phyloP scores from a whole-genome alignment of 2,329 filamentous ascomycete species.

The Phialemoniopsis sp. region DNA sequence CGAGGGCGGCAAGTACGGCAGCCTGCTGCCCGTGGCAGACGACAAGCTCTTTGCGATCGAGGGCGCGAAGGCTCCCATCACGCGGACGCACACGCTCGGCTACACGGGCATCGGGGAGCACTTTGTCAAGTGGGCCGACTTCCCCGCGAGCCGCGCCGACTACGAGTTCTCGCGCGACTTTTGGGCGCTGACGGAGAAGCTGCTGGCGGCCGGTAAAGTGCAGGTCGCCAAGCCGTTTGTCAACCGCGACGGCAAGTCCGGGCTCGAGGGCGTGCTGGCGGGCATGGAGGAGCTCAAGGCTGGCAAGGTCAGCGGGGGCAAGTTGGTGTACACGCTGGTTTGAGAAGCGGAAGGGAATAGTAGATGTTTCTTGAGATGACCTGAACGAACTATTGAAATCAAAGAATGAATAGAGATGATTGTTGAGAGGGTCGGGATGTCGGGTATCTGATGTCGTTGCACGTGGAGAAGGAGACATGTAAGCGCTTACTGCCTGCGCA shows the following conservation, averaged over 20 bases:
- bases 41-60: not conserved
- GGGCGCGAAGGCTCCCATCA: too few species aligned
- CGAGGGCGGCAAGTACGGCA: conserved; percentile 4
- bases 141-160: conserved; percentile 13
- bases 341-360: not conserved
- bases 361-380: not conserved
- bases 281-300: conserved; percentile 23
- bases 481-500: too few species aligned
- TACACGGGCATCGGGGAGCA: conserved; percentile 27
- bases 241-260: conserved; percentile 17
- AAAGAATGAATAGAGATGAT: too few species aligned
- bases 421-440: not conserved
- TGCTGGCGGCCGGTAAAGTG: conserved; percentile 26
- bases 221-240: conserved; percentile 21
- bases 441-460: too few species aligned
- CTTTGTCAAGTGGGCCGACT: conserved; percentile 12
- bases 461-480: too few species aligned
- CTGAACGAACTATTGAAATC: not conserved
- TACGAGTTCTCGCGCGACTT: conserved; percentile 26
- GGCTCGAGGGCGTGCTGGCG: conserved; percentile 21
- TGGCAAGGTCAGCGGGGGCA: conserved; percentile 28
- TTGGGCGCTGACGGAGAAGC: conserved; percentile 20
- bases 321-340: conserved; percentile 30
- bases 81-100: conserved; percentile 14
- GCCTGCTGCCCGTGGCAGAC: conserved; percentile 5